Evolutionary conservation across 1,284 basidiomycete genomes (phyloP).

Genomic region (Trichosporon sp.): DNA sequence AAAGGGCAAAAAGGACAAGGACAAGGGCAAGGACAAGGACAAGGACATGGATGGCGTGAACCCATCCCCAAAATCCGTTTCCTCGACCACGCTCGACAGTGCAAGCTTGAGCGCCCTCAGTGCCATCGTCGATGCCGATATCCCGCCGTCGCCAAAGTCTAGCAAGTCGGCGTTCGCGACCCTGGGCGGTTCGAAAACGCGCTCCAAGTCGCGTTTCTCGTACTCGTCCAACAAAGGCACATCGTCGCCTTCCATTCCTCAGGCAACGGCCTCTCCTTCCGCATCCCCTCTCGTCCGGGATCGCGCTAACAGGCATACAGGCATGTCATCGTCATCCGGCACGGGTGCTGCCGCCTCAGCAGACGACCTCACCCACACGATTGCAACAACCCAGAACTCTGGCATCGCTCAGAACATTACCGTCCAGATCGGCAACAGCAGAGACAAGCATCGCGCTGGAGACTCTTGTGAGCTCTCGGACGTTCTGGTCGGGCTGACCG

Average conservation of each 20-base stretch:
- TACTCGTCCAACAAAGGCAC: background rate
- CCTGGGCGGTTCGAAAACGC: background rate
- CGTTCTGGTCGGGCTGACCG: background rate
- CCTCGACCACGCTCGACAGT: conserved; percentile 1
- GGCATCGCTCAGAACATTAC: background rate
- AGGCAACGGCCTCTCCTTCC: background rate
- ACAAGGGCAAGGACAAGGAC: background rate
- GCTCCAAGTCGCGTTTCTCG: background rate
- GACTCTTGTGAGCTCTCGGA: background rate
- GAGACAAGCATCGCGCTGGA: background rate
- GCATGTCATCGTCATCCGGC: background rate
- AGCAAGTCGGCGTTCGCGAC: background rate
- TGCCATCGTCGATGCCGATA: background rate
- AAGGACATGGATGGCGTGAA: background rate
- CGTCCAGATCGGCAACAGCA: background rate
- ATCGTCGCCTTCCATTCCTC: background rate
- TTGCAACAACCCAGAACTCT: background rate
- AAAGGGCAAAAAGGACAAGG: background rate
- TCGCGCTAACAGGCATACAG: conserved; percentile 1
- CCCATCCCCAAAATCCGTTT: background rate
- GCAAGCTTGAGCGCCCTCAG: background rate
- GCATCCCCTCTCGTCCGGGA: conserved; percentile 1
- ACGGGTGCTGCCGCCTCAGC: background rate
- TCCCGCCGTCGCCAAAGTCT: background rate
- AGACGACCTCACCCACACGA: background rate